Evolutionary conservation across 2,329 filamentous ascomycete genomes (phyloP), one percentile per base, ranked within the genome.

Genomic region (Xylaria sp.): DNA sequence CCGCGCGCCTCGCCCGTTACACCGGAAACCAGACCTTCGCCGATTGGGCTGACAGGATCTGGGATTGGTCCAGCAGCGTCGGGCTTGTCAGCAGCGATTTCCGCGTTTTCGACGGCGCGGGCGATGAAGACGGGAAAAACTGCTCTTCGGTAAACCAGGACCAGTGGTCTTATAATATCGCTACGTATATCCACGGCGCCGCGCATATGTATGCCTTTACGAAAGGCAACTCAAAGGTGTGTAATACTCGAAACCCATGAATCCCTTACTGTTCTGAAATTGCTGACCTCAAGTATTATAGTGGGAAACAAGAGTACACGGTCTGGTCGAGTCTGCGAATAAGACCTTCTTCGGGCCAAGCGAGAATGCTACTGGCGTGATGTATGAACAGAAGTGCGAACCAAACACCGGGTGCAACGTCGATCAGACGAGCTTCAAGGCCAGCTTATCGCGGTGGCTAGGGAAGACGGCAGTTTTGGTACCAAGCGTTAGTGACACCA

Each of bases 21-120:
- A 86, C 83, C 1, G 75, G 76, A 19, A 84, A 86, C 61, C 56
- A 75, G 46, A 85, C 81, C 0, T 87, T 85, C 64, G 71, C 75
- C 7, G 74, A 81, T 2, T 85, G 81, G 82, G 82, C 82, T 0
- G 74, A 77, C 20, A 77, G 71, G 55, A 71, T 76, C n/a, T 88
- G 84, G 53, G 71, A 78, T 40, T 79, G 76, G 76, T 69, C 69
- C 2, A 56, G 64, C 7, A 50, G 62, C n/a, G 64, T 72, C 24
- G 72, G 73, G 2, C 63, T 80, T 40, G 69, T 78, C 50, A 66
- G 65, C 26, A 39, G 63, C 8, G 67, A 70, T n/a, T 73, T 63
- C 52, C 62, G 62, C 47, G 68, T 76, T 21, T 73, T 54, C 42
- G 75, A 77, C 54, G 74, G 74, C 39, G 68, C 72, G 9, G 66